phyloP scores from a whole-genome alignment of 768 basidiomycete species.

The Auriscalpium vulgare region DNA sequence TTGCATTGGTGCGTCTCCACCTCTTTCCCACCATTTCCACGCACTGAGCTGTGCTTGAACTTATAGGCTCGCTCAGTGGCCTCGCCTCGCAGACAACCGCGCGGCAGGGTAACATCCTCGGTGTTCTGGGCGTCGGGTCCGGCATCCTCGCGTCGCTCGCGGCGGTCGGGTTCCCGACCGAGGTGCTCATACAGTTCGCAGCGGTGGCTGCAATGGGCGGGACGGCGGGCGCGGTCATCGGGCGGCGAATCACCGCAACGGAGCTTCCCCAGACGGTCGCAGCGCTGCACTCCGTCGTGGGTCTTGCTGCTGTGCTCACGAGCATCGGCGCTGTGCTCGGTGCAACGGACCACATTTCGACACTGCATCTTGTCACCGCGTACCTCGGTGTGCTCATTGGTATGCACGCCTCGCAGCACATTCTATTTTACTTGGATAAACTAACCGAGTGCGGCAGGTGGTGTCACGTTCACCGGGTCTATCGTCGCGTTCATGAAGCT shows the following conservation, averaged over 20 bases:
- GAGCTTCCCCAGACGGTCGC: constrained; percentile 82
- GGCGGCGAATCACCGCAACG: constrained; percentile 77
- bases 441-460: constrained; percentile 34
- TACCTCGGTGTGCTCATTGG: constrained; percentile 84
- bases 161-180: constrained; percentile 76
- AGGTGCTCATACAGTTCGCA: constrained; percentile 70
- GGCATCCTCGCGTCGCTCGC: constrained; percentile 75
- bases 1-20: constrained; percentile 54
- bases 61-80: constrained; percentile 66
- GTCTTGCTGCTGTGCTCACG: constrained; percentile 83
- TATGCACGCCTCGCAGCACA: constrained; percentile 16
- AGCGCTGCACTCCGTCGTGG: constrained; percentile 82
- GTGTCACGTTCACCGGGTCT: constrained; percentile 85
- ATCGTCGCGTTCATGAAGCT: constrained; percentile 86
- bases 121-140: constrained; percentile 76
- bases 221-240: constrained; percentile 60
- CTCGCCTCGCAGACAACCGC: constrained; percentile 75
- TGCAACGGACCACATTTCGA: constrained; percentile 55
- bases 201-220: constrained; percentile 72
- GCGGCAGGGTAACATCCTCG: constrained; percentile 82
- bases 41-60: background rate
- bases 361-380: constrained; percentile 73
- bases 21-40: background rate
- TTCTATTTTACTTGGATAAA: background rate
- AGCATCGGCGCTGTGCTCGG: constrained; percentile 76